Evolutionary conservation across 345 rosid species (phyloP), one percentile per base, ranked within the genome.

Genomic region (Mallotus nudiflorus): DNA sequence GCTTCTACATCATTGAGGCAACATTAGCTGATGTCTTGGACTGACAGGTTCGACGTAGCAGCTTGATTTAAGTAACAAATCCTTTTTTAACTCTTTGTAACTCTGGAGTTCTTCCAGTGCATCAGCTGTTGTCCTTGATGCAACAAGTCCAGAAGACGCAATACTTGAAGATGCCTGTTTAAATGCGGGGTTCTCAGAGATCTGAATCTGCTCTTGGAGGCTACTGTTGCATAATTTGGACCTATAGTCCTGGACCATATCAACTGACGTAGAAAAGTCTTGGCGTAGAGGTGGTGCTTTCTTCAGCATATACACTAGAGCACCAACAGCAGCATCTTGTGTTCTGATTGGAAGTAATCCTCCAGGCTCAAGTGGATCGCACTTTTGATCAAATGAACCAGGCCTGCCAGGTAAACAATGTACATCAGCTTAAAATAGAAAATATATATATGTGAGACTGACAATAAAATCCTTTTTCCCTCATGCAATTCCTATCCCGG

Each of bases 321-420:
- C 92, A 80, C 99, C 97, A 66, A 95, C 96, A 44, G 89, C 97
- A 67, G 97, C 99, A 78, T 83, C 97, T 46, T 84, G 89, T 12
- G 97, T 91, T 55, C 77, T 73, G 25, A 69, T 78, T 12, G 86
- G 88, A 59, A 73, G 69, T 1, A 75, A 71, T 5, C 84, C 87
- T 35, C 85, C 90, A 48, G 85, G 65, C 67, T 85, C 91, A 2
- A 72, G 55, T 39, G 84, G 84, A 50, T 89, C 85, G 4, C 54
- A 71, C 71, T 81, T 83, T 72, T 80, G 87, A 52, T 88, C 90
- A 9, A 82, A 88, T 3, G 92, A 89, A 39, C 82, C 88, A 3
- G 83, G 85, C 83, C 97, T 91, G 81, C 51, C 51, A 42, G 31
- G 39, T 11, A 55, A 8, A 20, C 40, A 70, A 20, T 35, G 39